Base-by-base conservation (phyloP, 2,329 filamentous ascomycete genomes). In the Microdochium bolleyi region DNA sequence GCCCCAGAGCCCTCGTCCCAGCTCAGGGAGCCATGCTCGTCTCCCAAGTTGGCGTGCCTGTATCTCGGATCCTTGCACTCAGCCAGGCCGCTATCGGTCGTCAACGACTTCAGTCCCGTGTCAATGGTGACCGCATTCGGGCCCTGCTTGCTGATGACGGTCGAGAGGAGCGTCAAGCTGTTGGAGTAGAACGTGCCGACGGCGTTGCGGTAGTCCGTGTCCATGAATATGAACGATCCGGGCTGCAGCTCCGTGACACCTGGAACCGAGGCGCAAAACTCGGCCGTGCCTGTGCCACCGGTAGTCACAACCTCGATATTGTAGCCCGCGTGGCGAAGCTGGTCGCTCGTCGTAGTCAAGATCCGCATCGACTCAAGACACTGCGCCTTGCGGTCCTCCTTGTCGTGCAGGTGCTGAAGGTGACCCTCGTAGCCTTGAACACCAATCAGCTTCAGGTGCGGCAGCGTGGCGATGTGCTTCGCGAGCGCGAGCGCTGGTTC, bases 171-270 rank as follows among this genome's bases (percentile, higher is more conserved):
- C 0, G 74, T 75, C 24, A 79, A 55, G 49, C 74, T 78, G 56
- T 79, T 73, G 0, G 67, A 66, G 58, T 75, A 80, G 52, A 71
- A 71, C 0, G 67, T 63, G 1, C 77, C 77, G 0, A 80, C 67
- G 0, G 77, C 77, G 51, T 76, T 75, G 2, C 76, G 71, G 57
- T 80, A 80, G 58, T 80, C 77, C 2, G 76, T 77, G 53, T 80
- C 77, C 77, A 80, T 80, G 60, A 80, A 80, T 52, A 80, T 70
- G 54, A 80, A 80, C 0, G 73, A 77, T 0, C 77, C 77, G 0
- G 77, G 77, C 58, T 80, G 77, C 1, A 80, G 64, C 57, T 80
- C 77, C 1, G 76, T 80, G 0, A 80, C 69, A 0, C 76, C 77
- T 0, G 72, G 70, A 0, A 77, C 74, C 0, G 64, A 69, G 1